Conservation (phyloP, 495 filamentous ascomycete genomes). For the Letharia lupina region DNA sequence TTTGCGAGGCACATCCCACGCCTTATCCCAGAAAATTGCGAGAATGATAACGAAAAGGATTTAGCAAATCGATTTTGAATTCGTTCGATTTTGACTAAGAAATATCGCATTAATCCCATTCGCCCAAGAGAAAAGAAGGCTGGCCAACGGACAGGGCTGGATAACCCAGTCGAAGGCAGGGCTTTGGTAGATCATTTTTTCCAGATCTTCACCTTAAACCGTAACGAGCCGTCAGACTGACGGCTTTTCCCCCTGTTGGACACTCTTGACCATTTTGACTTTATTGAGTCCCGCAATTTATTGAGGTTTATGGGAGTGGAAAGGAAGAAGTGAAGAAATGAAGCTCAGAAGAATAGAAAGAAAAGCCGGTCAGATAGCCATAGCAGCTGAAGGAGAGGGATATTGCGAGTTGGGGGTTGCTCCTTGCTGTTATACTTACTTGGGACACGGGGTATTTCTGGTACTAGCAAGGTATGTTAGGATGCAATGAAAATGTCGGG, state of each 20-base stretch:
- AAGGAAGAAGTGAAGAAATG: background rate
- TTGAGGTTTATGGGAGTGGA: constrained; percentile 6
- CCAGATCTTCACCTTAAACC: constrained; percentile 6
- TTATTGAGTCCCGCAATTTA: constrained; percentile 18
- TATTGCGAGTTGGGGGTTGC: background rate
- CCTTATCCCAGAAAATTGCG: constrained; percentile 14
- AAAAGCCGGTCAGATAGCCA: background rate
- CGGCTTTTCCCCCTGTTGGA: constrained; percentile 13
- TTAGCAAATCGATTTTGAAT: constrained; percentile 16
- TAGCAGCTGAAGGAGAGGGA: background rate
- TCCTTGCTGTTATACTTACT: background rate
- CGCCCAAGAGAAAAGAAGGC: constrained; percentile 14
- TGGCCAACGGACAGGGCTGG: constrained; percentile 18
- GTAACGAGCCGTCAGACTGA: constrained; percentile 6
- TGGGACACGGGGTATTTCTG: background rate
- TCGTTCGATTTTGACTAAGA: constrained; percentile 15
- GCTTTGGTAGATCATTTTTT: background rate
- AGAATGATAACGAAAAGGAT: constrained; percentile 9
- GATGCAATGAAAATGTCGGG: background rate
- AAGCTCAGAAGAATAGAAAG: no score
- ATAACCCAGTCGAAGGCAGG: constrained; percentile 15
- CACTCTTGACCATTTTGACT: constrained; percentile 12
- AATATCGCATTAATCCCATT: constrained; percentile 19
- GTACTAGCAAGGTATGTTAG: background rate
- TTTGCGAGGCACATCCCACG: constrained; percentile 22